Conservation (phyloP, 176 grass and related monocot species). For the Pontederia crassipes region DNA sequence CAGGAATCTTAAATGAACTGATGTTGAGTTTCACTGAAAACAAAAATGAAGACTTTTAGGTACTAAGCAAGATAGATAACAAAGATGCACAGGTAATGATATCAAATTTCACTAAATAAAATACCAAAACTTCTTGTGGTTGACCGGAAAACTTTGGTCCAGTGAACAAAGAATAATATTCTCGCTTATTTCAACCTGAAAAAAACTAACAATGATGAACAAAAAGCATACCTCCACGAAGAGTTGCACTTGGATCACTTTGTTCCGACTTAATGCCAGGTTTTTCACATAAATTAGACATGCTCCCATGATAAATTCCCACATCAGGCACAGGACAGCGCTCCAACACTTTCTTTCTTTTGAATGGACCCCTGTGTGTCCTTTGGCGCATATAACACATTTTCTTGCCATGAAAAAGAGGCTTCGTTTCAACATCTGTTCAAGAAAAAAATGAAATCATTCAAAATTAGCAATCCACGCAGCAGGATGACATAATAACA, state of each 20-base stretch:
- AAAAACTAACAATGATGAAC: background rate
- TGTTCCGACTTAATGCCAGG: slow-evolving; percentile 20
- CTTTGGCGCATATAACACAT: slow-evolving; percentile 84
- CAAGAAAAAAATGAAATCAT: slow-evolving; percentile 18
- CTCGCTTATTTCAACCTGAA: too few species aligned
- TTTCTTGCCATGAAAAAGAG: slow-evolving; percentile 54
- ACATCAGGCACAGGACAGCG: slow-evolving; percentile 30
- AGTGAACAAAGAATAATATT: slow-evolving; percentile 13
- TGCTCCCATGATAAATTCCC: slow-evolving; percentile 9
- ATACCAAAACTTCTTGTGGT: slow-evolving; percentile 43
- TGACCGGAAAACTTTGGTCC: slow-evolving; percentile 32
- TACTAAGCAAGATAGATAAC: slow-evolving; percentile 2
- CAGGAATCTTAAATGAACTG: slow-evolving; percentile 90
- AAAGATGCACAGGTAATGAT: background rate
- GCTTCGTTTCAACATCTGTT: slow-evolving; percentile 59
- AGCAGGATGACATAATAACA: background rate
- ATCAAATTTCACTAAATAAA: background rate
- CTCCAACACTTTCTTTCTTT: slow-evolving; percentile 74
- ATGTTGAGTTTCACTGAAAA: slow-evolving; percentile 74
- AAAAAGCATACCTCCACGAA: slow-evolving; percentile 40
- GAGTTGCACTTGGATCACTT: slow-evolving; percentile 24
- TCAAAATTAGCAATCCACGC: slow-evolving; percentile 3
- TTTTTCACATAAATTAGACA: slow-evolving; percentile 25
- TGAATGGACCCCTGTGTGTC: slow-evolving; percentile 82
- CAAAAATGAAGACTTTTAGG: background rate